Evolutionary conservation across 768 basidiomycete species (phyloP).

Genomic region (Tulasnella calospora): DNA sequence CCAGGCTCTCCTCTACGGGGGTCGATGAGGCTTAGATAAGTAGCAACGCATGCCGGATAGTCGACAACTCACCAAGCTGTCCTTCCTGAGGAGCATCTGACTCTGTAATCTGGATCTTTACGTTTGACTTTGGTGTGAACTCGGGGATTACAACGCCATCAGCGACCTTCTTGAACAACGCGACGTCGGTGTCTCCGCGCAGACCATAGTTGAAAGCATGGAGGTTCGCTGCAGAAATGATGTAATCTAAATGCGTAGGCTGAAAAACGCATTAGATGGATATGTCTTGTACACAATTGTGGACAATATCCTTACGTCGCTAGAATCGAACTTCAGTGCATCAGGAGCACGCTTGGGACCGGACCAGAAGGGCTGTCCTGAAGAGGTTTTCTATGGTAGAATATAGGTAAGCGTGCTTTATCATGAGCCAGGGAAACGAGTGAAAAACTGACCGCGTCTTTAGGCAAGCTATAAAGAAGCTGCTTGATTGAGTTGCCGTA

Average conservation of each 20-base stretch:
- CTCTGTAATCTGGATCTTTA: conserved; percentile 91
- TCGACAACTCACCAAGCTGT: conserved; percentile 36
- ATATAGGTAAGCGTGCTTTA: not conserved
- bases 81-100: conserved; percentile 74
- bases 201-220: conserved; percentile 98
- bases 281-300: conserved; percentile 10
- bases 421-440: not conserved
- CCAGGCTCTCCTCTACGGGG: conserved; percentile 42
- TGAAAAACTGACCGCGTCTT: conserved; percentile 60
- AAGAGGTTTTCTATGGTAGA: conserved; percentile 54
- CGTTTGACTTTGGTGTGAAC: conserved; percentile 87
- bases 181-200: conserved; percentile 76
- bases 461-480: conserved; percentile 87
- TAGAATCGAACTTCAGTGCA: conserved; percentile 76
- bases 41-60: not conserved
- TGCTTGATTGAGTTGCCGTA: conserved; percentile 93
- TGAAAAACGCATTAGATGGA: not conserved
- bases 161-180: conserved; percentile 75
- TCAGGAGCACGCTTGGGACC: conserved; percentile 97
- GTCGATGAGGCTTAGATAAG: not conserved
- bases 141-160: conserved; percentile 81
- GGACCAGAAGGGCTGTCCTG: conserved; percentile 97
- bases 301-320: conserved; percentile 58
- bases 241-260: conserved; percentile 81
- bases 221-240: conserved; percentile 90